Conservation (phyloP, 768 basidiomycete genomes). For the Podaxis sp. region DNA sequence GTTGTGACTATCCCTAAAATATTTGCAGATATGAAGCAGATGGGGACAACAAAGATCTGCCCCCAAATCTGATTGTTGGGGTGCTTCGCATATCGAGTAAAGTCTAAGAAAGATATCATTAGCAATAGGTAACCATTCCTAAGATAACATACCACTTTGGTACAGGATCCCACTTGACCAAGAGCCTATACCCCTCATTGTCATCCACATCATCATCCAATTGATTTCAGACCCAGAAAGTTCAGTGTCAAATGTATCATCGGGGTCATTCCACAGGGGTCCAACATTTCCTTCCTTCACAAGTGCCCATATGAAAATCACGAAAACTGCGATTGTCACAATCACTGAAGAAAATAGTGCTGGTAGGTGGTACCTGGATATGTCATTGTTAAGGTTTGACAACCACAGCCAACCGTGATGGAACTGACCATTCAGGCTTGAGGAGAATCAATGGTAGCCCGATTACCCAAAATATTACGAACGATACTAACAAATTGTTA, state of each 20-base stretch:
- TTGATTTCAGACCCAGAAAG: conserved; percentile 20
- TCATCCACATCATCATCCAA: conserved; percentile 27
- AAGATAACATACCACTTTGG: conserved; percentile 14
- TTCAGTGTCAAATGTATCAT: conserved; percentile 20
- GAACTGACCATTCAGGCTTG: not conserved
- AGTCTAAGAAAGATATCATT: conserved; percentile 16
- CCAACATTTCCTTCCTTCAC: conserved; percentile 26
- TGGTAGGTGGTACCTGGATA: conserved; percentile 12
- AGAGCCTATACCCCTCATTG: conserved; percentile 27
- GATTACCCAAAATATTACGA: conserved; percentile 1
- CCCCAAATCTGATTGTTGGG: conserved; percentile 27
- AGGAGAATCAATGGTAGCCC: not conserved
- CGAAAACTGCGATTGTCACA: conserved; percentile 23
- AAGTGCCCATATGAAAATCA: conserved; percentile 25
- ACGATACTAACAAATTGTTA: not conserved
- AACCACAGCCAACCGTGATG: not conserved
- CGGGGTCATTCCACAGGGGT: conserved; percentile 24
- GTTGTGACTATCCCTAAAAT: conserved; percentile 27
- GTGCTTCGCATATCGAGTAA: conserved; percentile 26
- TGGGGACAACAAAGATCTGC: conserved; percentile 25
- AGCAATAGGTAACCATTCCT: not conserved
- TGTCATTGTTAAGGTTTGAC: not conserved
- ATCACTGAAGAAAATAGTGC: conserved; percentile 22
- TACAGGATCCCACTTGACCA: conserved; percentile 25
- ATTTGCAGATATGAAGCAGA: conserved; percentile 26